Percentiles rank a stretch among this genome's conserved stretches.
phyloP scores from a whole-genome alignment of 2,329 filamentous ascomycete species.

The Tetracladium maxilliforme region DNA sequence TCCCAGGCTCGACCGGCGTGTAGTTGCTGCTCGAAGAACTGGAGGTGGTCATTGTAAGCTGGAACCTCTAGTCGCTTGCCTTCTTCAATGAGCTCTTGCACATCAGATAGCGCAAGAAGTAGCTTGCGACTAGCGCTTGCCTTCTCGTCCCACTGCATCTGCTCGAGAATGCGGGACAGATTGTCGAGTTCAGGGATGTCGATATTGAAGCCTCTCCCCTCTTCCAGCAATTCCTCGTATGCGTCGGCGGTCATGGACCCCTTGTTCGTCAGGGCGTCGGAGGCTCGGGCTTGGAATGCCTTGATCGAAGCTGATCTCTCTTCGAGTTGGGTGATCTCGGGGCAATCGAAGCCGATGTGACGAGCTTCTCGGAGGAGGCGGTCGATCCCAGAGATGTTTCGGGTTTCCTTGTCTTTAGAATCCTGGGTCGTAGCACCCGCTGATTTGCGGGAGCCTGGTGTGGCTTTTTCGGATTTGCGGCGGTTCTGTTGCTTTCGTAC shows the following conservation, averaged over 20 bases:
- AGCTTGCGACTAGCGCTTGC: slow-evolving; percentile 49
- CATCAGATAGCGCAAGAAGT: slow-evolving; percentile 62
- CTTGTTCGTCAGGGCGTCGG: slow-evolving; percentile 52
- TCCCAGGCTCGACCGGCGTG: slow-evolving; percentile 78
- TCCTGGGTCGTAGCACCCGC: slow-evolving; percentile 70
- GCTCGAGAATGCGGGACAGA: slow-evolving; percentile 66
- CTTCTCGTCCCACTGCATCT: slow-evolving; percentile 78
- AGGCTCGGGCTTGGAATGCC: slow-evolving; percentile 67
- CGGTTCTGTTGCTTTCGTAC: slow-evolving; percentile 95
- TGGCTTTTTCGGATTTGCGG: slow-evolving; percentile 80
- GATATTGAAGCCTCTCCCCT: slow-evolving; percentile 78
- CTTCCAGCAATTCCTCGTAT: slow-evolving; percentile 85
- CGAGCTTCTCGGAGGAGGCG: slow-evolving; percentile 74
- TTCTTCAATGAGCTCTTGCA: slow-evolving; percentile 63
- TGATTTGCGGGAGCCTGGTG: slow-evolving; percentile 68
- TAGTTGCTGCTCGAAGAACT: slow-evolving; percentile 62
- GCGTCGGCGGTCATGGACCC: slow-evolving; percentile 49
- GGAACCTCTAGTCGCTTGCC: slow-evolving; percentile 66
- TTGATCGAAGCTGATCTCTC: slow-evolving; percentile 78
- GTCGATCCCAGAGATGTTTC: slow-evolving; percentile 79
- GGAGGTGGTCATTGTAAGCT: slow-evolving; percentile 65
- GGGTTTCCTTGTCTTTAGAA: slow-evolving; percentile 69
- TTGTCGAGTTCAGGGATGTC: slow-evolving; percentile 80
- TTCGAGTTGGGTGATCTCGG: slow-evolving; percentile 72
- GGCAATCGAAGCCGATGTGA: slow-evolving; percentile 81